phyloP scores from a whole-genome alignment of 768 basidiomycete species.

The Chalciporus sphaerocephalus region DNA sequence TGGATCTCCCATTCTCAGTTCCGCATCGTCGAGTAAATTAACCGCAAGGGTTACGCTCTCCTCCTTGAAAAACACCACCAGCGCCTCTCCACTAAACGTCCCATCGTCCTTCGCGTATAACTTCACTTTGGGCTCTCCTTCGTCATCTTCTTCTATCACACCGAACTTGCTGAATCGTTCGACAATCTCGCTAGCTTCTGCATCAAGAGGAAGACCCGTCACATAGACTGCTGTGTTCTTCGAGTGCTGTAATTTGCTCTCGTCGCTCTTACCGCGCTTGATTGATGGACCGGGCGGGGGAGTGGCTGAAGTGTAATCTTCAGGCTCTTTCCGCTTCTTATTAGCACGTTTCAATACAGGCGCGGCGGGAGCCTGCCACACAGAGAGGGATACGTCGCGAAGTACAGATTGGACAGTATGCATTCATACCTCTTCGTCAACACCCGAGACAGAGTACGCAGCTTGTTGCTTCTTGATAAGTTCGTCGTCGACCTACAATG shows the following conservation, averaged over 20 bases:
- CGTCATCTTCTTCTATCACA: constrained; percentile 86
- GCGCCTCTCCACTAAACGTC: constrained; percentile 86
- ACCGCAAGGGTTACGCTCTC: constrained; percentile 86
- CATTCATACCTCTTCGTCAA: constrained; percentile 82
- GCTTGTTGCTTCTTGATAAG: constrained; percentile 87
- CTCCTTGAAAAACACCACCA: constrained; percentile 97
- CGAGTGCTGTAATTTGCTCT: constrained; percentile 52
- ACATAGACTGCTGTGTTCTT: constrained; percentile 95
- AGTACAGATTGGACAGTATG: constrained; percentile 16
- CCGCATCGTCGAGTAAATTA: constrained; percentile 86
- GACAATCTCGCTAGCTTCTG: constrained; percentile 70
- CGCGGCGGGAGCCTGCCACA: constrained; percentile 72
- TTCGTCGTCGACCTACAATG: constrained; percentile 76
- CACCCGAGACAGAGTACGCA: constrained; percentile 87
- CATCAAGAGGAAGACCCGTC: constrained; percentile 72
- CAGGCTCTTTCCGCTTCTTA: constrained; percentile 74
- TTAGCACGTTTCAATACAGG: constrained; percentile 76
- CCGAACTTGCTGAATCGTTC: constrained; percentile 90
- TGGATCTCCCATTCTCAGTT: constrained; percentile 78
- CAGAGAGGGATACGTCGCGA: constrained; percentile 20
- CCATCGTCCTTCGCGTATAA: constrained; percentile 89
- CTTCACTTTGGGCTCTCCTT: constrained; percentile 92
- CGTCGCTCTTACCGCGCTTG: constrained; percentile 65
- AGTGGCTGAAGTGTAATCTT: constrained; percentile 63
- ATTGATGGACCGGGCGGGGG: constrained; percentile 48